Base-by-base conservation (phyloP, 768 basidiomycete species). In the Kwoniella dendrophila region DNA sequence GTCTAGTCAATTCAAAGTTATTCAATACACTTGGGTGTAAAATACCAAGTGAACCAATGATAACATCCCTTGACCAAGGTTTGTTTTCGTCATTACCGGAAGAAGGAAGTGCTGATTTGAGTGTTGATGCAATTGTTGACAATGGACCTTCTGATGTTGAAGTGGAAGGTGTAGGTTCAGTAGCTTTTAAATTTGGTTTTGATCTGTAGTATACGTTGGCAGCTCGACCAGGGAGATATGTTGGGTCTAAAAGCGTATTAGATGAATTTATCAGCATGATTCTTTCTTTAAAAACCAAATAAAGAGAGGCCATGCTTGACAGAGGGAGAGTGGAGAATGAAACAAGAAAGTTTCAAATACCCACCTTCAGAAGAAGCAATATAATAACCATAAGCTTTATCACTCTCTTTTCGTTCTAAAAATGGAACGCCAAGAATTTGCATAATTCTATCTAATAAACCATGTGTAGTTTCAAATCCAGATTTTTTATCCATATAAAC, bases 401-500 rank as follows among this genome's bases (percentile, higher is more conserved):
- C 55, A 44, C 50, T 67, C 47, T 68, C 60, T 29, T 86, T 86
- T 62, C 84, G 82, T 36, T 73, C 80, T 71, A 89, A 85, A 68
- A 87, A 85, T 38, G 92, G 89, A 34, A 99, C 84, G 67, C 96
- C 95, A 22, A 99, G 82, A 85, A 96, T 93, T 78, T 88, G 89
- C 96, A 99, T 98, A 36, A 90, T 85, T 51, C 94, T 84, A 80
- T 98, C 93, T 67, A 99, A 81, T 80, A 98, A 82, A 33, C 96
- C 96, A 78, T 98, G 96, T 11, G 94, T 88, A 63, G 95, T 85
- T 82, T 99, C 94, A 75, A 99, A 99, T 3, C 94, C 94, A 36
- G 94, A 96, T 14, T 88, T 90, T 81, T 91, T 91, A 80, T 95
- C 95, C 80, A 93, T 95, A 89, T 91, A 97, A 40, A 98, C 85